A percentile compares a stretch with the other conserved stretches of the same genome.
phyloP scores from a whole-genome alignment of 225 moss, liverwort and hornwort genomes.

The Rhytidiadelphus loreus region DNA sequence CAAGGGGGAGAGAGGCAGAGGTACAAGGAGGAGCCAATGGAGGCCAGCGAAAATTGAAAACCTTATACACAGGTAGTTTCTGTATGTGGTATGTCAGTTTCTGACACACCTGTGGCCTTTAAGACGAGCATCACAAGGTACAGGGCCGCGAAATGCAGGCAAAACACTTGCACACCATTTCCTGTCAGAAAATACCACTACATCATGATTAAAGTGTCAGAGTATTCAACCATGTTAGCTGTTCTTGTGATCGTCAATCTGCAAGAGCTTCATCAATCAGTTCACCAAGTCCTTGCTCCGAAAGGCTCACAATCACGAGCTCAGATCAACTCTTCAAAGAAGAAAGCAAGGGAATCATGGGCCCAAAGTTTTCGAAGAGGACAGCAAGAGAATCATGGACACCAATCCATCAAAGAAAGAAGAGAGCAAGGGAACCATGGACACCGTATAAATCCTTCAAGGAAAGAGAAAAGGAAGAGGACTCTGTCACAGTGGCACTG shows the following conservation, averaged over 20 bases:
- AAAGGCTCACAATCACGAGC: not conserved
- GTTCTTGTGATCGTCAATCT: not conserved
- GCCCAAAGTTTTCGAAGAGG: not conserved
- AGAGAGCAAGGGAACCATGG: too few species aligned
- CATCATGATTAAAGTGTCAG: constrained; percentile 19
- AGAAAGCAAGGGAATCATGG: not conserved
- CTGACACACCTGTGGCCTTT: constrained; percentile 23
- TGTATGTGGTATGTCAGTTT: not conserved
- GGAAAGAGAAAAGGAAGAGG: not conserved
- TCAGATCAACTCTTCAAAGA: not conserved
- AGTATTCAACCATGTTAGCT: not conserved
- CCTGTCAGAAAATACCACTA: constrained; percentile 6
- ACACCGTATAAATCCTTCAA: not conserved
- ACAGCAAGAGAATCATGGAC: not conserved
- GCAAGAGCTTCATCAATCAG: not conserved
- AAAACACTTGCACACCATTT: constrained; percentile 1
- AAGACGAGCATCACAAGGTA: not conserved
- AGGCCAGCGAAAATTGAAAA: not conserved
- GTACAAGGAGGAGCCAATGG: constrained; percentile 6
- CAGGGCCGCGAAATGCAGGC: not conserved
- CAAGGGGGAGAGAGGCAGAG: not conserved
- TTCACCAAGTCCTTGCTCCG: not conserved
- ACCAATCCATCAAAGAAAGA: not conserved
- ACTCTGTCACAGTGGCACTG: not conserved
- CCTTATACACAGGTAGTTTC: not conserved